Percentiles rank a stretch among this genome's conserved stretches.
Conservation (phyloP, 441 rosid species). For the Sinapis alba region DNA sequence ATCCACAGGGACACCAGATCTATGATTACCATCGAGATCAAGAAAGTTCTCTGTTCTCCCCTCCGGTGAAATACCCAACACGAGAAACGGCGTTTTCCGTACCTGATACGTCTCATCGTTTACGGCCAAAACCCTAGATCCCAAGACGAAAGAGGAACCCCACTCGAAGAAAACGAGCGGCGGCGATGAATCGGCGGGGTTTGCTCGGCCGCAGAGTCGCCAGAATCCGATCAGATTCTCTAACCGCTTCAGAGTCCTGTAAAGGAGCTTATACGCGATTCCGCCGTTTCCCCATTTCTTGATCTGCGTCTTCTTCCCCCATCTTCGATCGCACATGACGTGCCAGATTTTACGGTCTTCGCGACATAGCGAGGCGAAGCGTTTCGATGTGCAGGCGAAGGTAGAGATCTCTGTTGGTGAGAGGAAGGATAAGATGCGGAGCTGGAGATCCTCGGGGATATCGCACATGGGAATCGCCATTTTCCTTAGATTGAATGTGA, state of each 20-base stretch:
- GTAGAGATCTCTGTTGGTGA: slow-evolving; percentile 62
- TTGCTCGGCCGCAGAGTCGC: slow-evolving; percentile 72
- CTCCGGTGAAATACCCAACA: slow-evolving; percentile 56
- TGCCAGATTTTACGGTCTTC: slow-evolving; percentile 74
- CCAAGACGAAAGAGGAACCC: slow-evolving; percentile 73
- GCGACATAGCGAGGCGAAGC: slow-evolving; percentile 58
- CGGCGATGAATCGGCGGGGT: slow-evolving; percentile 50
- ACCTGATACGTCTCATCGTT: slow-evolving; percentile 52
- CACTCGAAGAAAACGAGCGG: slow-evolving; percentile 79
- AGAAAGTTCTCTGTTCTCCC: slow-evolving; percentile 61
- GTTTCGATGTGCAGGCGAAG: slow-evolving; percentile 85
- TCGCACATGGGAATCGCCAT: slow-evolving; percentile 53
- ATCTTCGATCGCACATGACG: slow-evolving; percentile 70
- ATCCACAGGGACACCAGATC: slow-evolving; percentile 30
- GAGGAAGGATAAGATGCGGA: slow-evolving; percentile 79
- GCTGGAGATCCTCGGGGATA: slow-evolving; percentile 86
- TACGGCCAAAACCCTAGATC: slow-evolving; percentile 63
- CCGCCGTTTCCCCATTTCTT: slow-evolving; percentile 71
- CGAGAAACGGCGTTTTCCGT: slow-evolving; percentile 63
- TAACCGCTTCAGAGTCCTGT: slow-evolving; percentile 60
- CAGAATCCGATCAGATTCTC: slow-evolving; percentile 90
- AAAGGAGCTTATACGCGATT: slow-evolving; percentile 63
- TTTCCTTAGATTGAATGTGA: background rate
- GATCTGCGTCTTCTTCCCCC: slow-evolving; percentile 83
- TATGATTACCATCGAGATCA: slow-evolving; percentile 52